These are phyloP conservation scores for Zymoseptoria ardabiliae DNA, from an alignment of 2,329 filamentous ascomycete genomes.

Conservation along the genomic window DNA sequence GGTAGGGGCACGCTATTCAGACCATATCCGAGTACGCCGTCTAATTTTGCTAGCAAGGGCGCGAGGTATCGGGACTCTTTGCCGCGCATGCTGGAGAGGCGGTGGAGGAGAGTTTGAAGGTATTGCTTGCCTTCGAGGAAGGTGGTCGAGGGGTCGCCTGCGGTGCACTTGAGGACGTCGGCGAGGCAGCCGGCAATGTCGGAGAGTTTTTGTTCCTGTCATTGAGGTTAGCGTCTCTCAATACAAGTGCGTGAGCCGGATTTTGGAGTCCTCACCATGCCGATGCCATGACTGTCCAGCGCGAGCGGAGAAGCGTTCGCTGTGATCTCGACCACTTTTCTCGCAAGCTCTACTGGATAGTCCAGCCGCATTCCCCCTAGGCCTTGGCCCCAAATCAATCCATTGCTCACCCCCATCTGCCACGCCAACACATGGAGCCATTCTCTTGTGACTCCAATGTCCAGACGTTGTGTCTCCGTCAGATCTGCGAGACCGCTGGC, in stretches of 20 bases:
- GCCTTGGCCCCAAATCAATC: conserved; percentile 30
- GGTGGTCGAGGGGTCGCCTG: conserved; percentile 27
- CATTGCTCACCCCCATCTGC: conserved; percentile 33
- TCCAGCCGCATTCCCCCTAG: conserved; percentile 30
- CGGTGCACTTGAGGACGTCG: conserved; percentile 30
- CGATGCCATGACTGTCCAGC: conserved; percentile 31
- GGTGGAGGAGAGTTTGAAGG: conserved; percentile 26
- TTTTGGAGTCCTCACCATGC: conserved; percentile 24
- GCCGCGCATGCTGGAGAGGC: conserved; percentile 30
- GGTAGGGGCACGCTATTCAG: conserved; percentile 17
- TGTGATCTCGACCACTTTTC: conserved; percentile 28
- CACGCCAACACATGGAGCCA: conserved; percentile 33
- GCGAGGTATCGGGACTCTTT: conserved; percentile 30
- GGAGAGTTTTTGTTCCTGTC: conserved; percentile 31
- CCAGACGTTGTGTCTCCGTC: conserved; percentile 30
- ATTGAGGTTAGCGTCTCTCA: conserved; percentile 6
- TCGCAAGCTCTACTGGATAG: conserved; percentile 31
- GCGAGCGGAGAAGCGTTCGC: conserved; percentile 23
- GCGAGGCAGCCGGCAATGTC: conserved; percentile 32
- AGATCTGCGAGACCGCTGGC: conserved; percentile 20
- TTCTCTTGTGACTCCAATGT: conserved; percentile 29
- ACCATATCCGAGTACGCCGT: conserved; percentile 25
- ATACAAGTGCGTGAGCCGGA: no score
- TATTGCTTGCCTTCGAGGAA: conserved; percentile 30
- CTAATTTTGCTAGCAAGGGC: conserved; percentile 29